These are phyloP conservation scores for Penicillium brasilianum DNA, from an alignment of 2,329 filamentous ascomycete genomes.

Conservation along the genomic window DNA sequence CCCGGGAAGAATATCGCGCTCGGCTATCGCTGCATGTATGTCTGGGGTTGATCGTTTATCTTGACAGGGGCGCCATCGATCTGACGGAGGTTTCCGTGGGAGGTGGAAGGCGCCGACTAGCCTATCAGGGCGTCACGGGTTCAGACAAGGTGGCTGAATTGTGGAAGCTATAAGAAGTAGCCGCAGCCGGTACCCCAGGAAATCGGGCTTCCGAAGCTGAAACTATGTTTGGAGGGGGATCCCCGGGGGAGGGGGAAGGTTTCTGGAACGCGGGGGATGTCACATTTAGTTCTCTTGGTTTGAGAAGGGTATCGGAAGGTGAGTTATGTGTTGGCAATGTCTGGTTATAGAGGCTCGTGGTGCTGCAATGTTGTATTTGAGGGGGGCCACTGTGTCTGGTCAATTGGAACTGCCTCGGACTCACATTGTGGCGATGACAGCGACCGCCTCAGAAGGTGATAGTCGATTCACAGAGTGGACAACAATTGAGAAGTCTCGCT, in stretches of 20 bases:
- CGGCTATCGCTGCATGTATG: constrained; percentile 17
- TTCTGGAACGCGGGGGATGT: neutral
- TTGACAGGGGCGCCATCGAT: constrained; percentile 2
- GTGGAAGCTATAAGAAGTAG: constrained; percentile 3
- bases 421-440: neutral
- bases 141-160: neutral
- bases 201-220: neutral
- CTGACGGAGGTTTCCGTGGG: constrained; percentile 20
- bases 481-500: neutral
- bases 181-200: constrained; percentile 7
- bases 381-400: neutral
- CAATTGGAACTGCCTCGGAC: neutral
- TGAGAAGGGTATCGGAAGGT: neutral
- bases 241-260: no score
- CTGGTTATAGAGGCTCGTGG: no score
- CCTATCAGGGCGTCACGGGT: constrained; percentile 12
- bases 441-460: neutral
- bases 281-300: neutral
- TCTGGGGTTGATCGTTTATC: constrained; percentile 26
- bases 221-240: neutral
- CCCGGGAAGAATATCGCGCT: constrained; percentile 6
- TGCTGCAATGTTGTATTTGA: neutral
- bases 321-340: neutral
- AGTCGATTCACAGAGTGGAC: neutral
- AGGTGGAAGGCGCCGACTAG: constrained; percentile 25